Evolutionary conservation across 495 filamentous ascomycete genomes (phyloP).

Genomic region (Xylaria curta): DNA sequence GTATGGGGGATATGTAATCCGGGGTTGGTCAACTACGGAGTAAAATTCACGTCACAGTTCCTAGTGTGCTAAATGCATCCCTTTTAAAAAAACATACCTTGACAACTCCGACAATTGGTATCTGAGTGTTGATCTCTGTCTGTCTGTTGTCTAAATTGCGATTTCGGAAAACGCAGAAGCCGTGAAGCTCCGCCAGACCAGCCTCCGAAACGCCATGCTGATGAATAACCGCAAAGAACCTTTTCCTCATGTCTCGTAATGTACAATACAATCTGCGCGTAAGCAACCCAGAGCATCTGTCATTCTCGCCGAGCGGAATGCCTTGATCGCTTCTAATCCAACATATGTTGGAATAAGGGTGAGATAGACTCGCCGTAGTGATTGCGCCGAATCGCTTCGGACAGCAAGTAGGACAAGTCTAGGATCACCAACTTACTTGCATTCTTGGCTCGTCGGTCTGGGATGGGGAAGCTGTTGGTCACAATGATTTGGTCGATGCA

Average conservation of each 20-base stretch:
- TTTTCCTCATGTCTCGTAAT: conserved; percentile 28
- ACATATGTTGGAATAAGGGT: conserved; percentile 76
- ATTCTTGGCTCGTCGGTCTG: conserved; percentile 67
- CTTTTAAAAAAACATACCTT: conserved; percentile 21
- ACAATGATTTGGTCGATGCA: conserved; percentile 94
- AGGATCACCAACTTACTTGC: conserved; percentile 87
- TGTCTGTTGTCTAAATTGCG: conserved; percentile 23
- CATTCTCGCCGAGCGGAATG: conserved; percentile 17
- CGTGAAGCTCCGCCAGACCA: conserved; percentile 23
- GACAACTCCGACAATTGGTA: conserved; percentile 37
- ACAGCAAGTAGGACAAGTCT: conserved; percentile 83
- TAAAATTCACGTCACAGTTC: conserved; percentile 17
- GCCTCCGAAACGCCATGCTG: conserved; percentile 34
- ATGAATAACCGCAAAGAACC: conserved; percentile 18
- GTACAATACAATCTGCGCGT: conserved; percentile 25
- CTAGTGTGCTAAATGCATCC: not conserved
- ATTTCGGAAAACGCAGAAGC: conserved; percentile 16
- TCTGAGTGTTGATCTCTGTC: conserved; percentile 40
- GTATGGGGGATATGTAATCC: not conserved
- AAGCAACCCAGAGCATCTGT: conserved; percentile 11
- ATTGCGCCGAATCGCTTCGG: conserved; percentile 93
- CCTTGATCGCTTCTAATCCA: conserved; percentile 52
- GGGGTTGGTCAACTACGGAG: not conserved
- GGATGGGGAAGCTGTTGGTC: conserved; percentile 94
- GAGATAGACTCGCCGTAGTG: conserved; percentile 92